A percentile compares a stretch with the other conserved stretches of the same genome.
Evolutionary conservation across 257 asterid species (phyloP).

Genomic region (Voacanga thouarsii): DNA sequence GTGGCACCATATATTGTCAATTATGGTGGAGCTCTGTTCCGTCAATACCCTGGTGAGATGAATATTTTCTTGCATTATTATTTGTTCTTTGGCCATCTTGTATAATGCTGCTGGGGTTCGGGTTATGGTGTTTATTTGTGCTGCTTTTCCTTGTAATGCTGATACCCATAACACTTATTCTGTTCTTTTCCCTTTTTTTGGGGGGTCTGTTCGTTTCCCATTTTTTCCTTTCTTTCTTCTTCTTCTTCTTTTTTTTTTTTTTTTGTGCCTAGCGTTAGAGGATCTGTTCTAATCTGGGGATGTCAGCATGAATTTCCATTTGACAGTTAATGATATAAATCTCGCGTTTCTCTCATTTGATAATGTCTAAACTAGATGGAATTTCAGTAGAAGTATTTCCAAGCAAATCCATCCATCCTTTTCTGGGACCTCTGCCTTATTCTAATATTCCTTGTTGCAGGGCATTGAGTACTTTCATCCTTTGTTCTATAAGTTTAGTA

Average conservation of each 20-base stretch:
- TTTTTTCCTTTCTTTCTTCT: no score
- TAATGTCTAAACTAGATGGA: background rate
- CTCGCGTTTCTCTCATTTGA: background rate
- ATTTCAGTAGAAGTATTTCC: background rate
- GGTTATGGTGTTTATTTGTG: background rate
- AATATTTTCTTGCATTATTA: background rate
- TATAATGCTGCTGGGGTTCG: slow-evolving; percentile 5
- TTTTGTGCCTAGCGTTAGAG: background rate
- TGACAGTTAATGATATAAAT: background rate
- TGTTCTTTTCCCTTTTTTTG: background rate
- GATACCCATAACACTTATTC: background rate
- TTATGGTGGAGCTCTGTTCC: slow-evolving; percentile 85
- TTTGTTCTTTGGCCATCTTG: background rate
- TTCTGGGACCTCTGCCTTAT: background rate
- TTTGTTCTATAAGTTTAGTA: background rate
- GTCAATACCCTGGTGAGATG: slow-evolving; percentile 81
- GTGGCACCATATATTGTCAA: slow-evolving; percentile 93
- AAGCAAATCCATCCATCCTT: background rate
- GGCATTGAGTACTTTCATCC: background rate
- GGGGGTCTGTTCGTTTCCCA: background rate
- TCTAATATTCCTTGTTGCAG: background rate
- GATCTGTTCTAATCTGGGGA: background rate
- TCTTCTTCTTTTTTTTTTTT: no score
- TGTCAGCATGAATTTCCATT: background rate
- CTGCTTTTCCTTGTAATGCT: background rate